Evolutionary conservation across 2,329 filamentous ascomycete genomes (phyloP), one percentile per base, ranked within the genome.

Genomic region (Arthroderma sp.): DNA sequence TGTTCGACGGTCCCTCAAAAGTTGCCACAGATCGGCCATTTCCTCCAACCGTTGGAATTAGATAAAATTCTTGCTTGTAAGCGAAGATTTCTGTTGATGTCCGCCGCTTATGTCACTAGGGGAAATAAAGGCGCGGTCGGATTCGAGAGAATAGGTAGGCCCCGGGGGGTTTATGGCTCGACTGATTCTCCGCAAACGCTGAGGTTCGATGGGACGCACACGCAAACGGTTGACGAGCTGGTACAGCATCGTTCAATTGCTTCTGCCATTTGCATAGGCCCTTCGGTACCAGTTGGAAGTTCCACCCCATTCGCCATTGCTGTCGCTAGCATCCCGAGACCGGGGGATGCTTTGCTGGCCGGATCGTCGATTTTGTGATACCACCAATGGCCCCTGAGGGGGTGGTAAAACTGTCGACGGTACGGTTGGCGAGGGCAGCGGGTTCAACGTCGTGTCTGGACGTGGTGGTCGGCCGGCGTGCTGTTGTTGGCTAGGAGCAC

Each of bases 261-360:
- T 8, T 33, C 33, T 38, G 28, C 39, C 56, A 13, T 55, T 54
- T 44, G 23, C 19, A 41, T 58, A 58, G 7, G 59, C 56, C 38
- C 39, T 49, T 35, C 57, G 56, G 31, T 60, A 60, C 59, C 59
- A 60, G 37, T 60, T 58, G 28, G 56, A 39, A 23, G 59, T 60
- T 35, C 59, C 59, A 44, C 56, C 52, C 59, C 59, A 60, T 43
- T 47, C 54, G 19, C 33, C n/a, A 33, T 23, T 33, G 38, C 17
- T 33, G 25, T 23, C 21, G 25, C 54, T 43, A 9, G 38, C 5
- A 44, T 55, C 39, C 11, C 38, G 37, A 19, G 37, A 25, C 11
- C 21, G 21, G 35, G 23, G 2, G 21, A 23, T 38, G 19, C 17
- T 13, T 13, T 54, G 31, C 21, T 35, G 51, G n/a, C 17, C 9